Evolutionary conservation across 495 filamentous ascomycete genomes (phyloP).

Genomic region (Hyaloscypha finlandica): DNA sequence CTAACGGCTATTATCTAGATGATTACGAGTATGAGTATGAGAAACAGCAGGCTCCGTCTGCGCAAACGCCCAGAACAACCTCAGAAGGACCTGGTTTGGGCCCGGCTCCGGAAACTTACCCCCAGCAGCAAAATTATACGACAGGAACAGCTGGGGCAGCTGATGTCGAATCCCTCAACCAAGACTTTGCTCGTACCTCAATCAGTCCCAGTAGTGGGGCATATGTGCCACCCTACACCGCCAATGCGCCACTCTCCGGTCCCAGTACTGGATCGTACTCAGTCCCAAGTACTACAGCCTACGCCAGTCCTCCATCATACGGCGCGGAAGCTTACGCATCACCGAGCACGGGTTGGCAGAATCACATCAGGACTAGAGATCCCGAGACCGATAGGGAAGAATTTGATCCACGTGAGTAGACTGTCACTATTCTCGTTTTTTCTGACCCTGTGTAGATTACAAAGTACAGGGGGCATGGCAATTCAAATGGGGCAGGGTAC

Average conservation of each 20-base stretch:
- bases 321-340: background rate
- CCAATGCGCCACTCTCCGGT: background rate
- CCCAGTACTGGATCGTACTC: background rate
- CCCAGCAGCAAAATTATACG: background rate
- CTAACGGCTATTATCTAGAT: background rate
- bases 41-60: background rate
- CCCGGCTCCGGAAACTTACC: background rate
- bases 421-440: background rate
- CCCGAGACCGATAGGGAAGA: background rate
- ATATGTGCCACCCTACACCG: background rate
- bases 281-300: background rate
- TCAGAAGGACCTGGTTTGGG: background rate
- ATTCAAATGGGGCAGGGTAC: conserved; percentile 11
- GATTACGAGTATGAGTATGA: background rate
- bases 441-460: conserved; percentile 5
- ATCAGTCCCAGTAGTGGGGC: background rate
- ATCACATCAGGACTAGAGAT: background rate
- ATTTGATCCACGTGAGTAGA: conserved; percentile 11
- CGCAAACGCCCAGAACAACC: background rate
- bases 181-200: background rate
- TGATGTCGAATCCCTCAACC: background rate
- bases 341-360: background rate
- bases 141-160: background rate
- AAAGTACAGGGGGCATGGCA: conserved; percentile 1
- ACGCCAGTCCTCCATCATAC: background rate